Base-by-base conservation (phyloP, 257 asterid species). In the Apocynum venetum region DNA sequence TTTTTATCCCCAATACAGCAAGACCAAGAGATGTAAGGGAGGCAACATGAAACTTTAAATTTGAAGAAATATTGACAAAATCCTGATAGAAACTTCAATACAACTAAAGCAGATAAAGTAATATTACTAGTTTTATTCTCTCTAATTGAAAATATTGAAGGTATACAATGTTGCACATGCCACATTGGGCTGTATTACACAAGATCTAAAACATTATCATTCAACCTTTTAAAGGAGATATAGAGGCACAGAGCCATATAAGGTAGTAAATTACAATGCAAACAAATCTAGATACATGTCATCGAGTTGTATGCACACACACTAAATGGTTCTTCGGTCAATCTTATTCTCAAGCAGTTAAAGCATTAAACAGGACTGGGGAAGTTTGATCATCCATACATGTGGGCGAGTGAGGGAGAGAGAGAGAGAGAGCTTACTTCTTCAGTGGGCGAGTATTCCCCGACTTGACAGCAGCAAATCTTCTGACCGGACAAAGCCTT, bases 381-480 rank as follows among this genome's bases (percentile, higher is more conserved):
- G 31, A 20, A 35, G 43, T 35, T 15, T 71, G 63, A 68, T 7
- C 53, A 25, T 41, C 55, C 15, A 67, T 13, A n/a, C 80, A 77
- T 40, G 53, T 1, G 25, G 1, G 11, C 15, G 56, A 36, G 73
- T 4, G 79, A 72, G 60, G 77, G 56, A 70, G 53, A 8, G 78
- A 75, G 44, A 36, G 80, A 77, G 13, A 67, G 77, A 47, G 82
- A 76, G 72, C 78, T 85, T 91, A 96, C 99, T 87, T 96, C 77
- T 88, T 90, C 78, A 59, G 85, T 25, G 89, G 90, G 82, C 75
- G 89, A 85, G 83, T 72, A 80, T 87, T 91, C 76, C 76, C 92
- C 6, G 92, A 65, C 76, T 86, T 86, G 31, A 86, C 80, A 71
- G 94, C 82, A 80, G 97, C 91, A 84, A 86, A 90, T 71, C 86